Base-by-base conservation (phyloP, 2,329 filamentous ascomycete species). In the Eutypa lata region DNA sequence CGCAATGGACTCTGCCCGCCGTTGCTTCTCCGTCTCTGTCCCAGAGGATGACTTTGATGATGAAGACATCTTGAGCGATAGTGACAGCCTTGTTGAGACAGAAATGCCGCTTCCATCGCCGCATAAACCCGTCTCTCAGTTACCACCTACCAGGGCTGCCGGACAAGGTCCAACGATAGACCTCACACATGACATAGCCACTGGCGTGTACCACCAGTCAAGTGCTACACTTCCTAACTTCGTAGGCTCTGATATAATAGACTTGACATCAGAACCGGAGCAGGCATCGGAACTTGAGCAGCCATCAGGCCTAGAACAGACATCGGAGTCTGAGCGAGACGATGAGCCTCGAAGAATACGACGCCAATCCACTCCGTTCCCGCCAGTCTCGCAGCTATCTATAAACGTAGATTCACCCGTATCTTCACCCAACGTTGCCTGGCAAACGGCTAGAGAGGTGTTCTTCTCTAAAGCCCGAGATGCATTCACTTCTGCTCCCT, bases 41-140 rank as follows among this genome's bases (percentile, higher is more conserved):
- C 75, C 76, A 0, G 75, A 78, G 49, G 74, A 75, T 38, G 53
- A 56, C 8, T 65, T 57, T n/a, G 62, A 65, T 42, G 65, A 65
- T 2, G 64, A 66, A 3, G 60, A 66, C 10, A 56, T 61, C 8
- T 53, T 56, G 21, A 52, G 58, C 11, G 55, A 54, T 7, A 53
- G 57, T 11, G 57, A 59, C 10, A 59, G 54, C 31, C 51, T 55
- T 13, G 44, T 61, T 16, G 55, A 58, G 49, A 42, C 48, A 48
- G n/a, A 16, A 7, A 47, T 51, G 28, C 47, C 43, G 2, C 31
- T 43, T n/a, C 35, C 26, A 19, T 45, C 21, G 11, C 37, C 33
- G 28, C 22, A 33, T 13, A 16, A 33, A n/a, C 33, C 13, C 14
- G 14, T 16, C 26, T 18, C 46, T 22, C 28, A 3, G 13, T n/a